phyloP scores from a whole-genome alignment of 2,329 filamentous ascomycete species.

The Fusarium robinianum region DNA sequence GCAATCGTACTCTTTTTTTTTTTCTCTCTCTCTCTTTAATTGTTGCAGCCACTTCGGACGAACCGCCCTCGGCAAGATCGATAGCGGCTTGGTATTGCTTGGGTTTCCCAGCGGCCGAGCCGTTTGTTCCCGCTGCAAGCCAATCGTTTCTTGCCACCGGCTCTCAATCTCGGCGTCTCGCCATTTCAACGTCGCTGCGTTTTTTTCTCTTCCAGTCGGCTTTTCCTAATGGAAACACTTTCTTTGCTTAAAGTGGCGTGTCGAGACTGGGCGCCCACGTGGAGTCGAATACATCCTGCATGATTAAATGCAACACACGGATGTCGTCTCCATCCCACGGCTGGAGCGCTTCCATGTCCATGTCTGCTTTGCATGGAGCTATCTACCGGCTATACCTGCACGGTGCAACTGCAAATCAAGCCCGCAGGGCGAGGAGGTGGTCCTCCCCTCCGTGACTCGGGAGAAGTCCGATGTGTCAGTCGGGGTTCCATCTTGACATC shows the following conservation, averaged over 20 bases:
- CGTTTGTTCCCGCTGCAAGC: constrained; percentile 22
- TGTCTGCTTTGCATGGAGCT: too few relatives aligned
- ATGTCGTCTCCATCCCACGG: too few relatives aligned
- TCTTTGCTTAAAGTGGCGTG: too few relatives aligned
- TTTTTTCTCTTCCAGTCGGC: too few relatives aligned
- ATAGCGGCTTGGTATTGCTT: constrained; percentile 19
- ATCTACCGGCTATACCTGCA: too few relatives aligned
- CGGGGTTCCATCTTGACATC: too few relatives aligned
- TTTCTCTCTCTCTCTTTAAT: background rate
- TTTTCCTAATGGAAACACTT: too few relatives aligned
- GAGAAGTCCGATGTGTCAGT: constrained; percentile 23
- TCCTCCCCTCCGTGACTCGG: constrained; percentile 13
- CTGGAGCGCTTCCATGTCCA: too few relatives aligned
- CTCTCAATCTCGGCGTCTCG: too few relatives aligned
- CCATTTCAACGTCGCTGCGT: too few relatives aligned
- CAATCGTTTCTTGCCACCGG: constrained; percentile 22
- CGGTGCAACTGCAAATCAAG: too few relatives aligned
- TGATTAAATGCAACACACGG: constrained; percentile 3
- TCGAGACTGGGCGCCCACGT: constrained; percentile 4
- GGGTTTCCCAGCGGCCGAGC: constrained; percentile 15
- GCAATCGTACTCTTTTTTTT: constrained; percentile 10
- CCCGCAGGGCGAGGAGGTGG: too few relatives aligned
- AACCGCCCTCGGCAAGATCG: constrained; percentile 14
- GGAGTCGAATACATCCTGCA: constrained; percentile 13
- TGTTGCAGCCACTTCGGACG: constrained; percentile 22